These are phyloP conservation scores for Fonsecaea pugnacius DNA, from an alignment of 2,329 filamentous ascomycete genomes.

Conservation along the genomic window DNA sequence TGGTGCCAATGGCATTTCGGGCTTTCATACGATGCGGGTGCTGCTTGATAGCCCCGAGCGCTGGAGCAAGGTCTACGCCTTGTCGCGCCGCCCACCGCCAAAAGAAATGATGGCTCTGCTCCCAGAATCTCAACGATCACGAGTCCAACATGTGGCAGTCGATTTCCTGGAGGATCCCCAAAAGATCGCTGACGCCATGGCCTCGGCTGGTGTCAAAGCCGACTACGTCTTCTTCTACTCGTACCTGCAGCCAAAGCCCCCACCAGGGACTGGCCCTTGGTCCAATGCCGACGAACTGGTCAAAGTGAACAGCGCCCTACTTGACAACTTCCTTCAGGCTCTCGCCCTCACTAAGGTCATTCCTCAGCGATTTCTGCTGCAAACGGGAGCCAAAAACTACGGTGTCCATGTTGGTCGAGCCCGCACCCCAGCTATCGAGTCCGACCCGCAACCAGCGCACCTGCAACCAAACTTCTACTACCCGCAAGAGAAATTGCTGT, in stretches of 20 bases:
- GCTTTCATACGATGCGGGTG: constrained; percentile 57
- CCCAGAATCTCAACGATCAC: constrained; percentile 42
- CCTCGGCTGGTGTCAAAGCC: constrained; percentile 28
- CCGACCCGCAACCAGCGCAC: constrained; percentile 48
- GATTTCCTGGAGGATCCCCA: constrained; percentile 44
- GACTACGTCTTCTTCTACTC: constrained; percentile 61
- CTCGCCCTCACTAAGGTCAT: constrained; percentile 49
- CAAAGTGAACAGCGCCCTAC: constrained; percentile 51
- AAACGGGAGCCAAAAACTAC: constrained; percentile 61
- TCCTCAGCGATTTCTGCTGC: constrained; percentile 55
- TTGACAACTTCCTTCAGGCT: constrained; percentile 55
- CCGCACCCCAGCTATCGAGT: constrained; percentile 52
- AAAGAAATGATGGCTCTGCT: constrained; percentile 41
- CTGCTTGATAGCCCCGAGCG: constrained; percentile 50
- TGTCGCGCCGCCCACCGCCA: constrained; percentile 53
- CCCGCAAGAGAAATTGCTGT: constrained; percentile 57
- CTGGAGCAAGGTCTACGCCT: constrained; percentile 59
- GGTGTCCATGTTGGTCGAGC: constrained; percentile 55
- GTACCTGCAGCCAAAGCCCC: constrained; percentile 58
- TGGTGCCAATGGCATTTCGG: constrained; percentile 60
- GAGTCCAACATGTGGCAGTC: constrained; percentile 50
- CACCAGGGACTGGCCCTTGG: constrained; percentile 53
- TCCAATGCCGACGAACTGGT: constrained; percentile 57
- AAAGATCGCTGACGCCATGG: constrained; percentile 39
- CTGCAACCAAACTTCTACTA: constrained; percentile 62